phyloP scores from a whole-genome alignment of 352 stramenopile species.

The Pilasporangium apinafurcum region DNA sequence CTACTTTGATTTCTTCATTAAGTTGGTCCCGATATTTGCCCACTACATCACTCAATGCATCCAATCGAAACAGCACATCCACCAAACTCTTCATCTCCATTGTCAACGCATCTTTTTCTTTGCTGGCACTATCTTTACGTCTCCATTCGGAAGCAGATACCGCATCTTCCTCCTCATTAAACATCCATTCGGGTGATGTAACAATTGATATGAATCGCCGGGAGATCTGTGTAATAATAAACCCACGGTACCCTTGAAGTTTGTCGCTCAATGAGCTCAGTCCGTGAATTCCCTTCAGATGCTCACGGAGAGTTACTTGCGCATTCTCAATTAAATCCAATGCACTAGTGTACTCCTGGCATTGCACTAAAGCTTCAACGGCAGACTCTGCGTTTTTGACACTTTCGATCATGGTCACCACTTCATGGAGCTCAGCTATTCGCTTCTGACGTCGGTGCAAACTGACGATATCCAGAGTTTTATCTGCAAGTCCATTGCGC shows the following conservation, averaged over 20 bases:
- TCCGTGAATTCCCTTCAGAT: constrained; percentile 75
- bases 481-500: constrained; percentile 71
- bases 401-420: constrained; percentile 80
- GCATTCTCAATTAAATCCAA: constrained; percentile 76
- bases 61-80: constrained; percentile 70
- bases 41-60: constrained; percentile 63
- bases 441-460: constrained; percentile 78
- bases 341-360: constrained; percentile 74
- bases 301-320: constrained; percentile 51
- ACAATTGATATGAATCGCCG: constrained; percentile 76
- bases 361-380: constrained; percentile 80
- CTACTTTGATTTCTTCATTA: constrained; percentile 82
- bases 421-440: constrained; percentile 73
- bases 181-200: constrained; percentile 79
- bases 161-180: constrained; percentile 40
- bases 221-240: constrained; percentile 75
- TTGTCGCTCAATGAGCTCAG: constrained; percentile 72
- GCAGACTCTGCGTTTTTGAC: constrained; percentile 80
- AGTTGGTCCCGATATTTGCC: constrained; percentile 73
- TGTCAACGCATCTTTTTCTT: constrained; percentile 27
- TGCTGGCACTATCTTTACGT: constrained; percentile 10
- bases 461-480: constrained; percentile 83
- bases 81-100: constrained; percentile 49
- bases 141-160: background rate
- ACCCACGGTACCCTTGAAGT: constrained; percentile 55